Evolutionary conservation across 1,284 basidiomycete species (phyloP).

Genomic region (Ganoderma boninense): DNA sequence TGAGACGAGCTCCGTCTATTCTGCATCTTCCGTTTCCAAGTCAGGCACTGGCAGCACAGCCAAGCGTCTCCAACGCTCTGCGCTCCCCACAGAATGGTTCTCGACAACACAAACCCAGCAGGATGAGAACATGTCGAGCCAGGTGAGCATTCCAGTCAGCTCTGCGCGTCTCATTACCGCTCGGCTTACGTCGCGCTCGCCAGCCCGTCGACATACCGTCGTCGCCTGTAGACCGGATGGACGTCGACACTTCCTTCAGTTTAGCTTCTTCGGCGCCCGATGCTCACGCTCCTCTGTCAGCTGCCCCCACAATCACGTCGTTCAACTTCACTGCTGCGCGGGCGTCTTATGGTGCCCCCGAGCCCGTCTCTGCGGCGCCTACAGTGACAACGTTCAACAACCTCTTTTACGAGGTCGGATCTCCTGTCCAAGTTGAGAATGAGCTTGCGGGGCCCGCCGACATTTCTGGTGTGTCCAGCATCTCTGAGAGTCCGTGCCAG

Average conservation of each 20-base stretch:
- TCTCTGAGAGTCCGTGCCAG: conserved; percentile 52
- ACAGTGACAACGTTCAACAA: conserved; percentile 60
- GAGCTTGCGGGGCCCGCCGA: conserved; percentile 28
- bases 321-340: conserved; percentile 38
- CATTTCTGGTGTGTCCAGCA: conserved; percentile 36
- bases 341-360: conserved; percentile 40
- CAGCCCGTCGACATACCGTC: conserved; percentile 39
- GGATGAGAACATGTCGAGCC: conserved; percentile 39
- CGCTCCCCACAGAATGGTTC: conserved; percentile 73
- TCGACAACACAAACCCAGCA: conserved; percentile 34
- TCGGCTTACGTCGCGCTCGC: conserved; percentile 30
- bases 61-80: conserved; percentile 66
- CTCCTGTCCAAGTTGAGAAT: conserved; percentile 44
- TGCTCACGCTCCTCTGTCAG: conserved; percentile 31
- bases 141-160: conserved; percentile 40
- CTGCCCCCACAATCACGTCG: conserved; percentile 40
- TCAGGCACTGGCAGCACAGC: conserved; percentile 49
- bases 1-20: conserved; percentile 35
- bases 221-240: conserved; percentile 69
- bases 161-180: background rate
- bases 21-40: conserved; percentile 38
- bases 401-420: conserved; percentile 67
- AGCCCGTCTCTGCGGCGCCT: conserved; percentile 60
- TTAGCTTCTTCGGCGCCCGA: conserved; percentile 37
- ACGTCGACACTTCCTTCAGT: conserved; percentile 65